These are phyloP conservation scores for Diaporthe destruens DNA, from an alignment of 2,329 filamentous ascomycete species.

Conservation along the genomic window DNA sequence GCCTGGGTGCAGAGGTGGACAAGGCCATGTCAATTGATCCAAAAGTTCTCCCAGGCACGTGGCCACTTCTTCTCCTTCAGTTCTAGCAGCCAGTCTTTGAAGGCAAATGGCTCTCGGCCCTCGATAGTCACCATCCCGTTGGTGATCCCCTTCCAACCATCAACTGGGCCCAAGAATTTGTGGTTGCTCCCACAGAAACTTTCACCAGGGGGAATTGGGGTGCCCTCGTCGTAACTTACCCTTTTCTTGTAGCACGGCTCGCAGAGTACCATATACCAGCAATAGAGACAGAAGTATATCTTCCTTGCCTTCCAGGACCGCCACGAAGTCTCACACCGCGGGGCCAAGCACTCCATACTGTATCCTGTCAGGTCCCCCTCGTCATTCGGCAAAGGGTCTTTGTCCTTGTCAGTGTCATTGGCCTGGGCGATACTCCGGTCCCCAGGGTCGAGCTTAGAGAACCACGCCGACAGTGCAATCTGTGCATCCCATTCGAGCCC, in stretches of 20 bases:
- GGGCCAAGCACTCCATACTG: not conserved
- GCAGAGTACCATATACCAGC: not conserved
- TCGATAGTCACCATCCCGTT: slow-evolving; percentile 1
- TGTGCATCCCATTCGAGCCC: slow-evolving; percentile 33
- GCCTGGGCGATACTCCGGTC: not conserved
- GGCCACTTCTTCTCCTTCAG: slow-evolving; percentile 17
- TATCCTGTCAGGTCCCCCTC: not conserved
- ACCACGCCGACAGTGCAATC: slow-evolving; percentile 22
- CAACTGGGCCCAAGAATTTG: not conserved
- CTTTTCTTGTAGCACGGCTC: not conserved
- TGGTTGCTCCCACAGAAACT: not conserved
- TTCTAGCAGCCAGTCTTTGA: not conserved
- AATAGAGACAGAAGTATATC: not conserved
- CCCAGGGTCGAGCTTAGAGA: slow-evolving; percentile 10
- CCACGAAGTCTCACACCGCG: not conserved
- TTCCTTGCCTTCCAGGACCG: slow-evolving; percentile 1
- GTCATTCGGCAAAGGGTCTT: not conserved
- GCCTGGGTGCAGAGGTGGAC: too few species aligned
- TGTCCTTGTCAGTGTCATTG: not conserved
- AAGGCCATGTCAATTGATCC: not conserved
- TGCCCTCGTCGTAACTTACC: not conserved
- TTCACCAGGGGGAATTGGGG: not conserved
- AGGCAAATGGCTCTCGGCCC: slow-evolving; percentile 1
- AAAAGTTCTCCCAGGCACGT: slow-evolving; percentile 3
- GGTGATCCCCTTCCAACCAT: slow-evolving; percentile 8